phyloP scores from a whole-genome alignment of 768 basidiomycete genomes.

The Mycena venus region DNA sequence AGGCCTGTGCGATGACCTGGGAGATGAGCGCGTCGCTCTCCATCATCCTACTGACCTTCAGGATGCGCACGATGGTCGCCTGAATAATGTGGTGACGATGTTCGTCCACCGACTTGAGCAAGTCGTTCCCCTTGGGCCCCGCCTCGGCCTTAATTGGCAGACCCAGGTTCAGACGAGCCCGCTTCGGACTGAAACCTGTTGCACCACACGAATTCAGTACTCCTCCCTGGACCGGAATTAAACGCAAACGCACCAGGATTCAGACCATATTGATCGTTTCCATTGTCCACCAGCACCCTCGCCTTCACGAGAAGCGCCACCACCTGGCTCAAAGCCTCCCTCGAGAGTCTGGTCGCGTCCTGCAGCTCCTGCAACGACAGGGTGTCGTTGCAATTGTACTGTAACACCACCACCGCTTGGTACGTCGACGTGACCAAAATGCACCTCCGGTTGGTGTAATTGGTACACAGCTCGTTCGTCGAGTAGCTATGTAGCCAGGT shows the following conservation, averaged over 20 bases:
- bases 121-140: constrained; percentile 90
- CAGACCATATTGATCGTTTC: constrained; percentile 90
- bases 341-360: constrained; percentile 29
- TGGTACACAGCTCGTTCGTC: constrained; percentile 95
- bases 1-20: constrained; percentile 91
- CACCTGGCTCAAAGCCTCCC: constrained; percentile 30
- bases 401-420: constrained; percentile 93
- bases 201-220: too few species aligned
- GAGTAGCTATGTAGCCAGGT: constrained; percentile 99
- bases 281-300: constrained; percentile 90
- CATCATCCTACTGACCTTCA: constrained; percentile 96
- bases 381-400: constrained; percentile 94
- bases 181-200: constrained; percentile 91
- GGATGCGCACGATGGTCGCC: constrained; percentile 94
- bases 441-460: constrained; percentile 94
- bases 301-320: constrained; percentile 81
- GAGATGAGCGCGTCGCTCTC: constrained; percentile 92
- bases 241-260: constrained; percentile 70
- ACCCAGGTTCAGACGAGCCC: constrained; percentile 93
- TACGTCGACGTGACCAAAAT: constrained; percentile 95
- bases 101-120: constrained; percentile 95
- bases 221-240: not conserved
- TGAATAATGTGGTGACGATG: constrained; percentile 98
- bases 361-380: constrained; percentile 48
- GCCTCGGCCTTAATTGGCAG: constrained; percentile 95